Conservation (phyloP, 31 red algal genomes). For the Porphyra umbilicalis region DNA sequence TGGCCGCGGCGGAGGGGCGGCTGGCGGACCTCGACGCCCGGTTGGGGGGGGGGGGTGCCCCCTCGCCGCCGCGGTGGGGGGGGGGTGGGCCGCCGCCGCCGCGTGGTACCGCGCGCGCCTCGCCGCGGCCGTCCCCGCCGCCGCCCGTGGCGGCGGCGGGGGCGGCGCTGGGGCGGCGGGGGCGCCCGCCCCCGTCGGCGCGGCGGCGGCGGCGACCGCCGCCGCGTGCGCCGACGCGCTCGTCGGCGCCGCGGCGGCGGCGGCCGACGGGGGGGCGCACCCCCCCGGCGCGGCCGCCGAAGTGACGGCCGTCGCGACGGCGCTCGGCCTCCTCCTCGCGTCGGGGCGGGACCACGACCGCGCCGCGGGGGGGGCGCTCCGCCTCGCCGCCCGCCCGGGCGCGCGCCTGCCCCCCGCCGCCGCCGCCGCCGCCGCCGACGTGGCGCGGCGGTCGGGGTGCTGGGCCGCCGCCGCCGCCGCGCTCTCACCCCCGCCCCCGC, state of each 20-base stretch:
- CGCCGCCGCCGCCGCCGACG: not conserved
- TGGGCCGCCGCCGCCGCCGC: not conserved
- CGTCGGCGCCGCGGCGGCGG: too few species aligned
- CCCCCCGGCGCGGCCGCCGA: not conserved
- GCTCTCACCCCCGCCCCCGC: not conserved
- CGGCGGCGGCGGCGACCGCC: too few species aligned
- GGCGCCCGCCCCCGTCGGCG: too few species aligned
- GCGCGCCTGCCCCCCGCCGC: not conserved
- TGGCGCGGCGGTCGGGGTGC: not conserved
- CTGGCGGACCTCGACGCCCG: too few species aligned
- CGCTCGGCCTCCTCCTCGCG: not conserved
- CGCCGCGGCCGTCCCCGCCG: too few species aligned
- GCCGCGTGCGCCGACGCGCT: not conserved
- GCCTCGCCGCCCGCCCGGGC: not conserved
- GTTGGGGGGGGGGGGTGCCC: too few species aligned
- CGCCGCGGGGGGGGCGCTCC: not conserved
- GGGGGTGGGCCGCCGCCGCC: too few species aligned
- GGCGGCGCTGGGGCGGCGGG: too few species aligned
- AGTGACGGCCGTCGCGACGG: not conserved
- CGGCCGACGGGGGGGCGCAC: not conserved
- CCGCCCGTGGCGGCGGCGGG: too few species aligned
- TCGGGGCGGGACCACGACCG: not conserved
- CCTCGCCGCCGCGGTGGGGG: too few species aligned
- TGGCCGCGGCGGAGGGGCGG: too few species aligned
- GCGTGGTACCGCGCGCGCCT: too few species aligned